Base-by-base conservation (phyloP, 148 eudicot genomes). In the Rheum nobile region DNA sequence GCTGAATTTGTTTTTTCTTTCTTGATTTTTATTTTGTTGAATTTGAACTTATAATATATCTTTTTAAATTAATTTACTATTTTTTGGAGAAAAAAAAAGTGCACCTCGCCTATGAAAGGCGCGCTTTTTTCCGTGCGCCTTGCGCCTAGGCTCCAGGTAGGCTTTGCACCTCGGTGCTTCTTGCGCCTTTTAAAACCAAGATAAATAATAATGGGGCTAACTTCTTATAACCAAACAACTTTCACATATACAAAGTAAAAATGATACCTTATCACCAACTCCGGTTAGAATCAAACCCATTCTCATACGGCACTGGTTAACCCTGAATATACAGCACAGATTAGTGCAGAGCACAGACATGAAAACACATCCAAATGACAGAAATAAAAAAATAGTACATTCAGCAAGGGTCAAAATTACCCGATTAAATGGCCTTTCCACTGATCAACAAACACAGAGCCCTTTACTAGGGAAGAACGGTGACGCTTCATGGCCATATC, bases 201-300 rank as follows among this genome's bases (percentile, higher is more conserved):
- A n/a, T n/a, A n/a, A n/a, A n/a, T n/a, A n/a, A 61, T 26, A 61
- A 26, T 1, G 24, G 11, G 39, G 52, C 32, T 6, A 29, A 28
- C 16, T 16, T 39, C 32, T 57, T 12, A 12, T 24, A 19, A 22
- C 2, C 43, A 41, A 41, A 3, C 43, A 41, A 41, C 39, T 37
- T 37, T 2, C 39, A 37, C 2, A 37, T 2, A 2, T 37, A 37
- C 39, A 37, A 41, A 41, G 43, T 41, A 41, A 41, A 41, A 8
- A 41, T 41, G 43, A 71, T 80, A 92, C 97, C 93, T 92, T 88
- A 80, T 88, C 91, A 78, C 90, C 93, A 55, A 79, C 97, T 73
- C 93, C 93, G 32, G 97, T 90, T 70, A 92, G 89, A 76, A 88
- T 77, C 81, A 85, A 74, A 73, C 97, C 96, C 89, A 76, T 86